Conservation (phyloP, 441 rosid species). For the Adansonia gregorii region DNA sequence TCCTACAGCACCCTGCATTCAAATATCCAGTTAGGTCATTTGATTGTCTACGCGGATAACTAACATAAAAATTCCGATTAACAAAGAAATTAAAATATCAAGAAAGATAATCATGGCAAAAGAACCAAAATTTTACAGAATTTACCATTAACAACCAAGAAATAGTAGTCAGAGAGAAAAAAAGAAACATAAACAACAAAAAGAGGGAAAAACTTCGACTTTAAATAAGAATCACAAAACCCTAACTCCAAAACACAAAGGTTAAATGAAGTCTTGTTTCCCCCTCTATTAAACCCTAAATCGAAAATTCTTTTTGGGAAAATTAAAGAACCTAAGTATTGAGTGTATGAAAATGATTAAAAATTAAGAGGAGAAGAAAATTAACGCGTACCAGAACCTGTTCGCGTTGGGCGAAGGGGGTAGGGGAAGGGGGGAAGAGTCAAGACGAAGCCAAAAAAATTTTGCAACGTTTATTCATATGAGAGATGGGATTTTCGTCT, state of each 20-base stretch:
- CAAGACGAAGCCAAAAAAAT: background rate
- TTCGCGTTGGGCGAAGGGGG: background rate
- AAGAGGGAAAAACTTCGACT: background rate
- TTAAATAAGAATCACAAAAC: background rate
- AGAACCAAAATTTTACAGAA: background rate
- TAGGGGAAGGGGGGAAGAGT: background rate
- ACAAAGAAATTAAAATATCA: background rate
- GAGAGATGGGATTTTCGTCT: background rate
- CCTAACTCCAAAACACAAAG: background rate
- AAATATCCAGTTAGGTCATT: background rate
- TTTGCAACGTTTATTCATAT: background rate
- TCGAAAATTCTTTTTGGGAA: no score
- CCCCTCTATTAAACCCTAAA: background rate
- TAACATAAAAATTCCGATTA: background rate
- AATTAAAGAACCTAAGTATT: background rate
- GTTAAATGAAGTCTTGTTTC: background rate
- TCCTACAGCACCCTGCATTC: slow-evolving; percentile 13
- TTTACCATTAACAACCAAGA: background rate
- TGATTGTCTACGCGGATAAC: background rate
- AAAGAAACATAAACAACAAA: background rate
- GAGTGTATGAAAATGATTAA: background rate
- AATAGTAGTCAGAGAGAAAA: background rate
- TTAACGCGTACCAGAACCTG: background rate
- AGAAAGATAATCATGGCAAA: background rate
- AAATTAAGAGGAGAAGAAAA: background rate